phyloP scores from a whole-genome alignment of 306 rosid genomes.

The Medicago ruthenica region DNA sequence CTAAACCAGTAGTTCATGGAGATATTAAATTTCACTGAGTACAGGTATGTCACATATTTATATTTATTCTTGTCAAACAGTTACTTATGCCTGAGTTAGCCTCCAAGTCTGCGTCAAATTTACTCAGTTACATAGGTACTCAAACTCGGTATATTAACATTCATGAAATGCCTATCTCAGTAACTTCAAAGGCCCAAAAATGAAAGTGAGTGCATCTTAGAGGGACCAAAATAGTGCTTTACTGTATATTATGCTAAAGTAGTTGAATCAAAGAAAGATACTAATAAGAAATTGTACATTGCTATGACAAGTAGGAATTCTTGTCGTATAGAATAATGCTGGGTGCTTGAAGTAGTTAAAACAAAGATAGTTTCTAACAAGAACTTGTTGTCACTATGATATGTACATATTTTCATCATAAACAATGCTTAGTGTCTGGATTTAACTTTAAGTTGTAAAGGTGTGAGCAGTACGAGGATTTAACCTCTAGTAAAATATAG shows the following conservation, averaged over 20 bases:
- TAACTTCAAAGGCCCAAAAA: not conserved
- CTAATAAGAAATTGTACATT: too few species aligned
- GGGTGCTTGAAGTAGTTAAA: too few species aligned
- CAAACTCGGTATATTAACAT: not conserved
- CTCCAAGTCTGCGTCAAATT: not conserved
- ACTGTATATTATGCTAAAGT: not conserved
- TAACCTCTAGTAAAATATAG: not conserved
- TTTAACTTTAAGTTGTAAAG: constrained; percentile 16
- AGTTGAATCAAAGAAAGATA: not conserved
- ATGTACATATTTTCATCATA: not conserved
- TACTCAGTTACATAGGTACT: not conserved
- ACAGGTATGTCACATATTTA: constrained; percentile 2
- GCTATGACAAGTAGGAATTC: too few species aligned
- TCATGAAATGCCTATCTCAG: not conserved
- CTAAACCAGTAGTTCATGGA: not conserved
- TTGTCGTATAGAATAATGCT: too few species aligned
- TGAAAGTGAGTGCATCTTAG: not conserved
- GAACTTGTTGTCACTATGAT: not conserved
- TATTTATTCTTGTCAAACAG: constrained; percentile 1
- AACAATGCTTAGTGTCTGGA: not conserved
- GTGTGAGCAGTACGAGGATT: not conserved
- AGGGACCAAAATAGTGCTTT: constrained; percentile 7
- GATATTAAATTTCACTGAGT: constrained; percentile 10
- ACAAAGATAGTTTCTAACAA: too few species aligned
- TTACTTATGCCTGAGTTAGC: not conserved